Base-by-base conservation (phyloP, 495 filamentous ascomycete species). In the Massariosphaeria phaeospora region DNA sequence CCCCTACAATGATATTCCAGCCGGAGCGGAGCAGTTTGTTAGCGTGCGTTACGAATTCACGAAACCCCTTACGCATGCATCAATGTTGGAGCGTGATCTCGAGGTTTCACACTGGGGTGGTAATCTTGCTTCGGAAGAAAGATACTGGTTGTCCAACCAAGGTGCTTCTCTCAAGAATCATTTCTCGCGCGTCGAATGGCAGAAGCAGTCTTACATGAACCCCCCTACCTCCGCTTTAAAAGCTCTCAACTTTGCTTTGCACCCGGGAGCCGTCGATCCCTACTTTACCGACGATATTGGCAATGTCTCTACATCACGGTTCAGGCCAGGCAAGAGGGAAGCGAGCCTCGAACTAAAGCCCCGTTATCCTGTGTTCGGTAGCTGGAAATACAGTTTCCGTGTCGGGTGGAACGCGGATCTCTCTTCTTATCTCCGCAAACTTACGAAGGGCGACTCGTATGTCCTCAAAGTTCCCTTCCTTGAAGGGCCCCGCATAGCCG, bases 31-130 rank as follows among this genome's bases (percentile, higher is more conserved):
- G 17, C 77, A 90, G 64, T 81, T 83, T 9, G 76, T 89, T 50
- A 79, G 74, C 52, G 83, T 96, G 20, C 88, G 94, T 34, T 97
- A 94, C 72, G 90, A 97, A 65, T 96, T 95, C 76, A 98, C 89
- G 36, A 89, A 87, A 69, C 94, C 93, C 5, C 73, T 98, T 34
- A 84, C 82, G 48, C 86, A 89, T 61, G 78, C 85, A 31, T 80
- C 79, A 15, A 69, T 79, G 5, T 74, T 96, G 36, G 87, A 96
- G 75, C 83, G 93, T 21, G 90, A 96, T 62, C 72, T 98, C 51
- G 91, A 97, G 69, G 85, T 97, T 56, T 93, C 87, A 61, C 94
- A 97, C 68, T 98, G 93, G 93, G 93, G 93, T 55, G 94, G 93
- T 21, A 97, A 97, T 67, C 71, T 97, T 34, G 93, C 91, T 0